Conservation (phyloP, 441 rosid species). For the Jatropha multifida region DNA sequence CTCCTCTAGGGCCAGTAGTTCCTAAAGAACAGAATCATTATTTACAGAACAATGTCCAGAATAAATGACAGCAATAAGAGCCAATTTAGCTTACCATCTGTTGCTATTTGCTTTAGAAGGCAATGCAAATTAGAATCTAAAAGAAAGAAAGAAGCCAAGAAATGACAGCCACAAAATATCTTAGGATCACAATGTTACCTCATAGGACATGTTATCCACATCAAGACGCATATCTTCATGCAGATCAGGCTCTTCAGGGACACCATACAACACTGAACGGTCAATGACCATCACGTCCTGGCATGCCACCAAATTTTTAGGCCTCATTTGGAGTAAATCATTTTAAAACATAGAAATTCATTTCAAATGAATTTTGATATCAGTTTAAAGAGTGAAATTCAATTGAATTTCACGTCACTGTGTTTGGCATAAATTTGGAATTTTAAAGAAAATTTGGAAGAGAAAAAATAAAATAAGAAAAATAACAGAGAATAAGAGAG, state of each 20-base stretch:
- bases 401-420: too few species aligned
- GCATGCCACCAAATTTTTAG: not conserved
- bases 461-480: too few species aligned
- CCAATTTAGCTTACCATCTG: too few species aligned
- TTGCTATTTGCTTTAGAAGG: not conserved
- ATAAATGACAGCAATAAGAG: too few species aligned
- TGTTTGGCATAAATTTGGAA: too few species aligned
- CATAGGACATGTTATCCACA: constrained; percentile 38
- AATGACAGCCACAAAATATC: not conserved
- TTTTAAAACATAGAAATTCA: too few species aligned
- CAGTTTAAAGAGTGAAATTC: too few species aligned
- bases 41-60: not conserved
- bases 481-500: too few species aligned
- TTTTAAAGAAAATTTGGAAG: too few species aligned
- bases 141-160: not conserved
- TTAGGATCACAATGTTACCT: constrained; percentile 23
- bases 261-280: constrained; percentile 8
- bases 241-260: constrained; percentile 14
- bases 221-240: constrained; percentile 36
- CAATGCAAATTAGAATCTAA: not conserved
- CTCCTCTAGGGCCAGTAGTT: constrained; percentile 33
- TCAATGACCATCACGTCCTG: constrained; percentile 28
- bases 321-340: too few species aligned
- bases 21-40: constrained; percentile 24
- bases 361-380: too few species aligned